These are phyloP conservation scores for Bassia scoparia DNA, from an alignment of 148 eudicot species.

Conservation along the genomic window DNA sequence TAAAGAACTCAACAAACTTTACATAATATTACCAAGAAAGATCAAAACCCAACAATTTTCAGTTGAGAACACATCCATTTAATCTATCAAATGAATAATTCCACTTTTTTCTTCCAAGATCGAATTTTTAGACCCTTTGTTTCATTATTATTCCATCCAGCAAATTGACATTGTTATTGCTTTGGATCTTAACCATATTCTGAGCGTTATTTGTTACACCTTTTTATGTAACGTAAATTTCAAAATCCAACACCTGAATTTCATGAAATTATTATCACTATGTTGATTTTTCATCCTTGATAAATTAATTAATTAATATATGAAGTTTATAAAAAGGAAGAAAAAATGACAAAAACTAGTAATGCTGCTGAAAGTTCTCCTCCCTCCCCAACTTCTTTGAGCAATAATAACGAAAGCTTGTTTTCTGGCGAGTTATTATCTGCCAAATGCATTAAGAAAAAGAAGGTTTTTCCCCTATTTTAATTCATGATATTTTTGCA, in stretches of 20 bases:
- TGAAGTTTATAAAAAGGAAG: not conserved
- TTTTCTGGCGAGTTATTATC: conserved; percentile 10
- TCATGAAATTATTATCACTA: not conserved
- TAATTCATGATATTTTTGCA: not conserved
- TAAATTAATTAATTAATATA: not conserved
- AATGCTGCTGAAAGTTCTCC: conserved; percentile 9
- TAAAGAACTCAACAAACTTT: not conserved
- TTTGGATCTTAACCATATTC: too few species aligned
- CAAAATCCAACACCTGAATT: not conserved
- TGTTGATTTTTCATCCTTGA: too few species aligned
- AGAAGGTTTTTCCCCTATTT: conserved; percentile 20
- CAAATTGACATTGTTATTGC: too few species aligned
- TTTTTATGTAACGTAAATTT: too few species aligned
- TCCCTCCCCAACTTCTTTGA: conserved; percentile 27
- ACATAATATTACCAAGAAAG: not conserved
- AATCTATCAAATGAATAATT: too few species aligned
- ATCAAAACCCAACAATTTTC: not conserved
- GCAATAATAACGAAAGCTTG: conserved; percentile 12
- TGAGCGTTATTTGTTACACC: too few species aligned
- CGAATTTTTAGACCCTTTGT: too few species aligned
- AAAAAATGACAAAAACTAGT: conserved; percentile 19
- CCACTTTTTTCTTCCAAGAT: too few species aligned
- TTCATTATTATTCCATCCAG: too few species aligned
- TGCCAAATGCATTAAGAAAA: conserved; percentile 30
- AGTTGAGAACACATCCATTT: too few species aligned